Evolutionary conservation across 2,329 filamentous ascomycete genomes (phyloP), one percentile per base, ranked within the genome.

Genomic region (Aspergillus bombycis): DNA sequence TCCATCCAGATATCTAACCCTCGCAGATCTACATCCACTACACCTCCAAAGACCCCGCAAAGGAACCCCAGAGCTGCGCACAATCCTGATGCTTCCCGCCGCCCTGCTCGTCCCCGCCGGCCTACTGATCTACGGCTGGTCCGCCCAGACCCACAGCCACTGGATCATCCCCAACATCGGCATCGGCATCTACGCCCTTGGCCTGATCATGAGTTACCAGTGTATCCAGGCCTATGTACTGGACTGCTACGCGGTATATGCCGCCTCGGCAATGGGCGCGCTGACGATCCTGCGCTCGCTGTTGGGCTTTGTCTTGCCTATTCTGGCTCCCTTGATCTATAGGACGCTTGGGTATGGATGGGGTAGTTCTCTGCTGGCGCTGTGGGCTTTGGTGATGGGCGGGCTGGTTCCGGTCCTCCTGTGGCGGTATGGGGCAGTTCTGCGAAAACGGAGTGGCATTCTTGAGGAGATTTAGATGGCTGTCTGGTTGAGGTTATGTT

Each of bases 191-290:
- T 46, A 46, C 21, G 19, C 56, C 2, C 19, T 36, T 6, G 56
- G 56, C 0, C 19, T 58, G 5, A 14, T 58, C 0, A 58, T 58
- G 56, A 43, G 56, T 5, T 58, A 34, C 8, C 41, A 48, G 3
- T 58, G 56, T n/a, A 50, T 58, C 7, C 56, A 58, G n/a, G 56
- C 41, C 12, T 48, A 58, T 41, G 43, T 50, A 2, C 16, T 48
- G 16, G 56, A 58, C 12, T 32, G 16, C 26, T 58, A 58, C 1
- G 9, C 56, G 19, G 30, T 34, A 19, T 58, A 58, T 36, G 56
- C 43, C 2, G 56, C 56, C 11, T 36, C 28, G 1, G 56, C 56
- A 10, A 50, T 58, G 41, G 56, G 41, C 3, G 56, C 56, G 9
- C 19, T 58, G 26, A 50, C 28, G 6, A 43, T 58, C 19, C n/a